Base-by-base conservation (phyloP, 805 yeast species). In the Candida cerambycidarum region DNA sequence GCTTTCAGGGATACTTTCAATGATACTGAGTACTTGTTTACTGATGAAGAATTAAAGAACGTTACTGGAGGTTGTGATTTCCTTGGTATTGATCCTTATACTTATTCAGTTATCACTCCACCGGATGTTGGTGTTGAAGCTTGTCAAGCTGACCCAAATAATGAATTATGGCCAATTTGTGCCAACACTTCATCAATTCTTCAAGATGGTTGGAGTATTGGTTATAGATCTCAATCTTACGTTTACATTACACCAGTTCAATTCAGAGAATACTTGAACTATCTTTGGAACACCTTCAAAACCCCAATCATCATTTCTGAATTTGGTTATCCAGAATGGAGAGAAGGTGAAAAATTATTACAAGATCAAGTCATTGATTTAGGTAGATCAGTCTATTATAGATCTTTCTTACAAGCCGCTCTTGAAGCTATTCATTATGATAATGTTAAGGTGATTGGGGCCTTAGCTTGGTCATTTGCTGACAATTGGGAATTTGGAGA, bases 401-500 rank as follows among this genome's bases (percentile, higher is more conserved):
- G 59, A 40, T 52, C 56, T 3, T 65, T 56, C 45, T 38, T 63
- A 44, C 51, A 58, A 24, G 54, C 57, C 16, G 50, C 58, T 17
- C 46, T 65, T 23, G 52, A 58, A 24, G 56, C 57, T 23, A 46
- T 47, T 27, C 36, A 58, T 24, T 48, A 50, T 16, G 66, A 61
- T 42, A 48, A 50, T 3, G 61, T 63, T 21, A 47, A 57, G 5
- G 51, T 65, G 19, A 48, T 51, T 16, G 67, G 67, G 10, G 59
- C 62, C 11, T 52, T 61, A 35, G 62, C 62, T 3, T 63, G 69
- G 70, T 52, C 63, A 13, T 51, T 57, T 41, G 53, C 57, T 24
- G 70, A 65, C 45, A 59, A 63, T 44, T 55, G 62, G 54, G 69
- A 65, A 44, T 63, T 65, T 55, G 59, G 64, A 25, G 61, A 48